A percentile compares a stretch with the other conserved stretches of the same genome.
Evolutionary conservation across 176 grass and related monocot genomes (phyloP).

Genomic region (Triticum urartu): DNA sequence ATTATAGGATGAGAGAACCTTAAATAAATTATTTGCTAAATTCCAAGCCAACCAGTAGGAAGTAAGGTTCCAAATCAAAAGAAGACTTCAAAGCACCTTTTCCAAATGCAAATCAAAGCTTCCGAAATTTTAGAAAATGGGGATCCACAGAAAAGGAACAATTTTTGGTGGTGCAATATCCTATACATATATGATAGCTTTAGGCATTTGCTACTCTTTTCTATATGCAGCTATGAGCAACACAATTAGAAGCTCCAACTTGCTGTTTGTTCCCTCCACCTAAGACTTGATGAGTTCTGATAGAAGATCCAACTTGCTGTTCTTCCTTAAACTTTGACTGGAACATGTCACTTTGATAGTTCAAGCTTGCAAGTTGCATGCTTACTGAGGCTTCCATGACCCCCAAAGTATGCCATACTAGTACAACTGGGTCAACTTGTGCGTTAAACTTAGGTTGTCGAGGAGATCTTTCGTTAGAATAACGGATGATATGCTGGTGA

Average conservation of each 20-base stretch:
- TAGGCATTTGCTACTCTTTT: constrained; percentile 48
- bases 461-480: constrained; percentile 20
- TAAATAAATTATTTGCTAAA: constrained; percentile 33
- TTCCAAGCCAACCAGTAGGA: constrained; percentile 38
- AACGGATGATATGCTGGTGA: constrained; percentile 2
- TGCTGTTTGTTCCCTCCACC: constrained; percentile 35
- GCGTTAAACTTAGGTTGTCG: neutral
- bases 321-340: constrained; percentile 19
- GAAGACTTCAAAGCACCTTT: constrained; percentile 37
- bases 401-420: neutral
- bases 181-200: constrained; percentile 27
- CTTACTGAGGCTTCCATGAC: constrained; percentile 24
- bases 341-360: constrained; percentile 22
- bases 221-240: constrained; percentile 35
- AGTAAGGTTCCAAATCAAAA: constrained; percentile 32
- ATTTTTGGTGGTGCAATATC: constrained; percentile 24
- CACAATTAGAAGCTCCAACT: constrained; percentile 46
- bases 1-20: constrained; percentile 33
- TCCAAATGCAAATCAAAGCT: constrained; percentile 46
- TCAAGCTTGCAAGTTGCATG: constrained; percentile 32
- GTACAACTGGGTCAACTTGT: constrained; percentile 14
- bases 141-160: constrained; percentile 24
- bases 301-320: neutral
- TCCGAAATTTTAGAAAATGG: constrained; percentile 12
- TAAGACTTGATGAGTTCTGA: constrained; percentile 19